These are phyloP conservation scores for Suillus tomentosus DNA, from an alignment of 768 basidiomycete species.

Conservation along the genomic window DNA sequence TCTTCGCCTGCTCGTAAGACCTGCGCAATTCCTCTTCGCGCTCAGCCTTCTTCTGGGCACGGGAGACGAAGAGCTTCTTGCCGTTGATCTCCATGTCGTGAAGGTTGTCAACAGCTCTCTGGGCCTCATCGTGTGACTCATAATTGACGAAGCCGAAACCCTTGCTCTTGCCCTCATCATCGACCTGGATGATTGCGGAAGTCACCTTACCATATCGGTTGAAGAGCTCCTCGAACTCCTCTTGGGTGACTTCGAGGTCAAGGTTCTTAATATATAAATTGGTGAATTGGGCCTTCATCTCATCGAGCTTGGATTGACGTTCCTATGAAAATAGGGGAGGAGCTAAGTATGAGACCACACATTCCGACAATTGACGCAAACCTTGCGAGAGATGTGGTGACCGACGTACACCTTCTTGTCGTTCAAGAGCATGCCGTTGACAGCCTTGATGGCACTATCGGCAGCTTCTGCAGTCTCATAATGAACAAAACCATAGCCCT, in stretches of 20 bases:
- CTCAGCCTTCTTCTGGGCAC: constrained; percentile 98
- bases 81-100: constrained; percentile 85
- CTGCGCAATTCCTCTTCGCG: constrained; percentile 95
- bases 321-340: constrained; percentile 51
- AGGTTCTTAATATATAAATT: constrained; percentile 99
- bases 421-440: constrained; percentile 98
- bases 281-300: constrained; percentile 96
- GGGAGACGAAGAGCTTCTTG: constrained; percentile 90
- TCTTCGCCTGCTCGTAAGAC: constrained; percentile 92
- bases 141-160: constrained; percentile 99
- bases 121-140: constrained; percentile 90
- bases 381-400: constrained; percentile 96
- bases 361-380: constrained; percentile 29
- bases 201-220: constrained; percentile 77
- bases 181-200: constrained; percentile 81
- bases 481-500: constrained; percentile 98
- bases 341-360: too few relatives aligned
- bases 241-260: constrained; percentile 78
- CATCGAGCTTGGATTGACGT: constrained; percentile 97
- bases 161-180: constrained; percentile 91
- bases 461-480: constrained; percentile 98
- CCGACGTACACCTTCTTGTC: constrained; percentile 99
- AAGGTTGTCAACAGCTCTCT: constrained; percentile 83
- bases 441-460: constrained; percentile 94
- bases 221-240: constrained; percentile 87